Percentiles rank a stretch among this genome's conserved stretches.
Conservation (phyloP, 208 protist species). For the Acanthamoeba triangularis region DNA sequence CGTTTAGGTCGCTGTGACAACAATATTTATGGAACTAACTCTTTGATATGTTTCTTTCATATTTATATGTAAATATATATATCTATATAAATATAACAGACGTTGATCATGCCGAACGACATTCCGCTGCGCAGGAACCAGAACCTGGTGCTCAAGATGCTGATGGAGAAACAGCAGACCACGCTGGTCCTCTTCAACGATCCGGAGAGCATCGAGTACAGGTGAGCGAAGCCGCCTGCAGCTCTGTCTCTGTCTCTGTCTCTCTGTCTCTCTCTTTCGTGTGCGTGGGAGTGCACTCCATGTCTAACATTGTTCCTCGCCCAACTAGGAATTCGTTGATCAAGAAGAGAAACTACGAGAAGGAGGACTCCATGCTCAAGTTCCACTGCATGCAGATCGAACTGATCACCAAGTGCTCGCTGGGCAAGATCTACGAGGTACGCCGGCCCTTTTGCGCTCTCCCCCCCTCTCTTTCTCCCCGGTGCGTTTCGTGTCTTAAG, state of each 20-base stretch:
- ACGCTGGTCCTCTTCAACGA: conserved; percentile 71
- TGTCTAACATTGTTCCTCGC: no score
- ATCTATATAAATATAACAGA: not conserved
- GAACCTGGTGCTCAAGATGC: conserved; percentile 75
- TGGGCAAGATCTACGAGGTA: conserved; percentile 65
- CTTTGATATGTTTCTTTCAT: no score
- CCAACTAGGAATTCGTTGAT: conserved; percentile 11
- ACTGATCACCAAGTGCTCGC: conserved; percentile 63
- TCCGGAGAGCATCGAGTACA: conserved; percentile 59
- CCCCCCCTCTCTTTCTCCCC: no score
- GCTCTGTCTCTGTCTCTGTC: no score
- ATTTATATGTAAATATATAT: no score
- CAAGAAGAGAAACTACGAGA: conserved; percentile 26
- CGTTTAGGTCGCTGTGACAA: not conserved
- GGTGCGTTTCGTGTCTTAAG: no score
- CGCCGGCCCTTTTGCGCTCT: not conserved
- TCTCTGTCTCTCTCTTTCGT: no score
- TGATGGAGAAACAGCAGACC: conserved; percentile 50
- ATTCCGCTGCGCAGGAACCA: conserved; percentile 53
- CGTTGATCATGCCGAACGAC: conserved; percentile 41
- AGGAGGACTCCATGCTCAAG: conserved; percentile 10
- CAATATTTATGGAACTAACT: no score
- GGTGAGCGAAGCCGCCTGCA: not conserved
- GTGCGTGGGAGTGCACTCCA: no score
- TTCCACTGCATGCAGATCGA: conserved; percentile 58